These are phyloP conservation scores for Quercus rubra DNA, from an alignment of 306 rosid species.

Conservation along the genomic window DNA sequence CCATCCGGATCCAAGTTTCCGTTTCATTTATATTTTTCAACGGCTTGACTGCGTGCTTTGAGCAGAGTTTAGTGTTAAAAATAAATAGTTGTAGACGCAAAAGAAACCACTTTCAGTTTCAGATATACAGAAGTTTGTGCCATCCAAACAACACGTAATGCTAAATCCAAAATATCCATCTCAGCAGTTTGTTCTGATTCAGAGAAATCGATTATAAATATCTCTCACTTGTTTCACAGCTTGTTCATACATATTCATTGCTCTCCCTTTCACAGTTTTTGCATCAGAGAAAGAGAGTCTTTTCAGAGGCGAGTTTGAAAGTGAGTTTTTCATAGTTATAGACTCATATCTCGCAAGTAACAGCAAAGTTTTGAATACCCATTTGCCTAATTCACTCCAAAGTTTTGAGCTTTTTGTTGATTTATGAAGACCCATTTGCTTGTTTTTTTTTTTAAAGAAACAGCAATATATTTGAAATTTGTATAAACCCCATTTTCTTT, in stretches of 20 bases:
- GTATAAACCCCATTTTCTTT: slow-evolving; percentile 14
- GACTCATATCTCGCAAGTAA: slow-evolving; percentile 1
- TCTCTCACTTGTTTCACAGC: slow-evolving; percentile 7
- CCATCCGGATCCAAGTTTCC: neutral
- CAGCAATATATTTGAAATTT: slow-evolving; percentile 16
- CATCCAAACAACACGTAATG: slow-evolving; percentile 30
- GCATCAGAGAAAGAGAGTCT: slow-evolving; percentile 5
- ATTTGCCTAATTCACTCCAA: slow-evolving; percentile 16
- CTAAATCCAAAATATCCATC: slow-evolving; percentile 26
- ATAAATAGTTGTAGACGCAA: neutral
- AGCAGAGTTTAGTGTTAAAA: neutral
- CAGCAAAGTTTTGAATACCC: slow-evolving; percentile 12
- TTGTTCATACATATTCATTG: neutral
- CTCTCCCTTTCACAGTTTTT: slow-evolving; percentile 15
- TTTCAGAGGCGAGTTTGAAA: slow-evolving; percentile 12
- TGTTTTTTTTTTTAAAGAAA: slow-evolving; percentile 19
- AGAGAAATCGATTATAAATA: neutral
- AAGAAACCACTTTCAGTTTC: neutral
- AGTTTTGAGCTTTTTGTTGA: neutral
- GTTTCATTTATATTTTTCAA: slow-evolving; percentile 4
- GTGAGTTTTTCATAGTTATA: slow-evolving; percentile 9
- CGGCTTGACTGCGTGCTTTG: slow-evolving; percentile 10
- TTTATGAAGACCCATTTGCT: slow-evolving; percentile 27
- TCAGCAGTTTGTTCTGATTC: slow-evolving; percentile 23
- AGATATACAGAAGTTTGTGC: slow-evolving; percentile 37